Base-by-base conservation (phyloP, 2,329 filamentous ascomycete genomes). In the Epichloe baconii region DNA sequence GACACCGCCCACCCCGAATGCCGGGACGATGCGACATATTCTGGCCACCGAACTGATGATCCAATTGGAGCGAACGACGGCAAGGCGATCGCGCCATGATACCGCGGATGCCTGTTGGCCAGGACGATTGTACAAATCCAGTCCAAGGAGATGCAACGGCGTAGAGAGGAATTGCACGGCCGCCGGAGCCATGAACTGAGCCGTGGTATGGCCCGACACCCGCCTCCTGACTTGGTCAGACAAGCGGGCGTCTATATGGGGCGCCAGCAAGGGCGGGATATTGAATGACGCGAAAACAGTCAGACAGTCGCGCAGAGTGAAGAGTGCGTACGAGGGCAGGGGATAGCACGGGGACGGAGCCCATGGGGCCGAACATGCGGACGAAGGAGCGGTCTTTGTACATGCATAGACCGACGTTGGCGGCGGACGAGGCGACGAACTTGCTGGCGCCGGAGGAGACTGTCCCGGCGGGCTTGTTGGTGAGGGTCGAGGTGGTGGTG, bases 251-350 rank as follows among this genome's bases (percentile, higher is more conserved):
- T 76, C 78, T 19, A 95, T 70, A 5, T 71, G 67, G 0, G 88
- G 88, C 0, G 86, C 87, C 10, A 96, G 73, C 2, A 93, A 62
- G 0, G 87, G 79, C 0, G 91, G 91, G 2, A 95, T 71, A 64
- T 96, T 96, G 76, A 96, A 97, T 12, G 82, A 87, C 4, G 88
- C 88, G 66, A 94, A 95, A 60, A 95, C 89, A 48, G 90, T 95
- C 55, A 95, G 71, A 68, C 84, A 88, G 70, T 96, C 90, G 59
- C 90, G 82, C 51, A 85, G 63, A 3, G 86, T 82, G 72, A 95
- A 96, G 52, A 95, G 79, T 1, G 76, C 71, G 68, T 89, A 93
- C 8, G 83, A 86, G 1, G 84, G 73, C 35, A 80, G 68, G 0
- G 82, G 0, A 95, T 84, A 26, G 75, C 68, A 15, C 75, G 72